Percentiles rank a stretch among this genome's conserved stretches.
Conservation (phyloP, 2,329 filamentous ascomycete genomes). For the Lachnellula arida region DNA sequence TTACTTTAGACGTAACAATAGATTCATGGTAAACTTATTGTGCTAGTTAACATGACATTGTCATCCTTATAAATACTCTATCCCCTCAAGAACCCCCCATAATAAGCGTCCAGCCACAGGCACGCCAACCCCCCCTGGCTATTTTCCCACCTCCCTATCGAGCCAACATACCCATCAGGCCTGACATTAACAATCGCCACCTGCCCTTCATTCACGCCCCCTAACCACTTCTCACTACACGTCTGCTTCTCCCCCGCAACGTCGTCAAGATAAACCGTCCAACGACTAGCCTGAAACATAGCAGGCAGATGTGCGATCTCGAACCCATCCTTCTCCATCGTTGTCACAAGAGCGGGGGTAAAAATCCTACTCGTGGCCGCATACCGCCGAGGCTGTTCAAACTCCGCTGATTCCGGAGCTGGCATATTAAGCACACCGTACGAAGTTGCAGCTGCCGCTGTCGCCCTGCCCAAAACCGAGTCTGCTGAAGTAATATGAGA, state of each 20-base stretch:
- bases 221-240: conserved; percentile 66
- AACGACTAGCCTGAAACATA: conserved; percentile 58
- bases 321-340: conserved; percentile 56
- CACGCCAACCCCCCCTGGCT: conserved; percentile 34
- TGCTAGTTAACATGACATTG: too few species aligned
- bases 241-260: conserved; percentile 52
- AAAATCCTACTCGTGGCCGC: conserved; percentile 63
- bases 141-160: conserved; percentile 42
- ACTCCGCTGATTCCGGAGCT: conserved; percentile 58
- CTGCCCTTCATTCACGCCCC: conserved; percentile 47
- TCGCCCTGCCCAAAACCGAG: conserved; percentile 56
- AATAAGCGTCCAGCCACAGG: conserved; percentile 47
- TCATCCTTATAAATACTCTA: not conserved
- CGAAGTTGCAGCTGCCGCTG: conserved; percentile 53
- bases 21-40: too few species aligned
- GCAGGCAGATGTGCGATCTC: conserved; percentile 62
- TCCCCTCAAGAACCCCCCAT: conserved; percentile 39
- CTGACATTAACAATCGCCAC: conserved; percentile 64
- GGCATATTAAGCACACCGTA: conserved; percentile 56
- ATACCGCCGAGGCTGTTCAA: conserved; percentile 63
- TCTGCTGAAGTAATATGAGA: conserved; percentile 45
- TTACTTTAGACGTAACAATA: too few species aligned
- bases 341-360: conserved; percentile 65
- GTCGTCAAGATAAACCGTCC: conserved; percentile 70
- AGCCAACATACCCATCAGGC: conserved; percentile 70